Base-by-base conservation (phyloP, 2,329 filamentous ascomycete species). In the Cladosporium austrohemisphaericum region DNA sequence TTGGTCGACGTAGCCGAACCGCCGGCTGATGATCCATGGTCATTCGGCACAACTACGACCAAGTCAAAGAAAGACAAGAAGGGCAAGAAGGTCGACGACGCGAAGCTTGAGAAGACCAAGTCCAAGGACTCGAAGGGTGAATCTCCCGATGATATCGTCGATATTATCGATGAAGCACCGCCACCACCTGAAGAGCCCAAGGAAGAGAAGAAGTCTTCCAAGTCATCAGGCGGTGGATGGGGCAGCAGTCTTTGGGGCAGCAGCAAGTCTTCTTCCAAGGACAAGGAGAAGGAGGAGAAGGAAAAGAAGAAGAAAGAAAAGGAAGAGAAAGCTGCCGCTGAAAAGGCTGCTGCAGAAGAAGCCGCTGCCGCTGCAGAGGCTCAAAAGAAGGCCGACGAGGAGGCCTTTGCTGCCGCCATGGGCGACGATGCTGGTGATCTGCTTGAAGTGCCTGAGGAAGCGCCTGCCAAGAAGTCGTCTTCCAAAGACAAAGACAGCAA, bases 31-130 rank as follows among this genome's bases (percentile, higher is more conserved):
- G 61, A 64, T 53, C 52, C 52, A 18, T 64, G 61, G 61, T 55
- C 53, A 22, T 61, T 61, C 22, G 53, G 54, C 8, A 51, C 60
- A 5, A 35, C 57, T 4, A 54, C 51, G 2, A 65, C 77, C 73
- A 74, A 75, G 56, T 77, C 74, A 52, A 76, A 78, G 57, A 69
- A 73, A 14, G 73, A 75, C 57, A 76, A 76, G 58, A 73, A 76
- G 18, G 54, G 57, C 51, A 64, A 64, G 48, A 67, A 56, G 61
- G 64, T 46, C 54, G 65, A 48, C 53, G 67, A 56, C 41, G 47
- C 38, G 52, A 61, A 47, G 59, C 44, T 69, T 1, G 53, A 61
- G 13, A 62, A 67, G 19, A 64, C 62, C 33, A 70, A 66, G 40
- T 62, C 59, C 0, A 66, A 63, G 40, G 62, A 62, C 35, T 59